A percentile compares a stretch with the other conserved stretches of the same genome.
Conservation (phyloP, 257 asterid genomes). For the Ligustrum vulgare region DNA sequence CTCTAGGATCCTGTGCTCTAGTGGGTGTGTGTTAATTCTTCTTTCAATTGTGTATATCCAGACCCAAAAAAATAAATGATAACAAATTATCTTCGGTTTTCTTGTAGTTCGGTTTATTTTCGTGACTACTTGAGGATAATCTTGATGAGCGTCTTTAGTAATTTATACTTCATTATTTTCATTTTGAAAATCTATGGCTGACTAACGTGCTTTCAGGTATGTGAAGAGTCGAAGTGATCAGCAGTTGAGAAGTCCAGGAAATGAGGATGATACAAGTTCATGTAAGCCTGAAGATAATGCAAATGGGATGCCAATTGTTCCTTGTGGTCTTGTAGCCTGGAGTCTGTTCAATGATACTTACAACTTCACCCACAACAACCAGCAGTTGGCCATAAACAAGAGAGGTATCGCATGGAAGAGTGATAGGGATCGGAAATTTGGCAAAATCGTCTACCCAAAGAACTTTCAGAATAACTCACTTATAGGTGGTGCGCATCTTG, state of each 20-base stretch:
- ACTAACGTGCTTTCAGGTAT: conserved; percentile 43
- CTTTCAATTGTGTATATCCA: neutral
- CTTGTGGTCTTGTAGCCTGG: conserved; percentile 99
- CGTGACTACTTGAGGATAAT: neutral
- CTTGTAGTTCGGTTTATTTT: neutral
- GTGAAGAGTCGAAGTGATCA: conserved; percentile 97
- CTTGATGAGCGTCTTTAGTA: neutral
- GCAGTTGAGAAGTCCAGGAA: conserved; percentile 57
- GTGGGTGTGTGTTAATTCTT: neutral
- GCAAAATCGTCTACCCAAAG: conserved; percentile 65
- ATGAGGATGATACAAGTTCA: conserved; percentile 35
- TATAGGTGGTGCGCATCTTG: conserved; percentile 65
- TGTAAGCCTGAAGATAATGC: conserved; percentile 77
- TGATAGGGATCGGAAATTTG: conserved; percentile 90
- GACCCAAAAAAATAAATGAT: neutral
- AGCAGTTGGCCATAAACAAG: conserved; percentile 57
- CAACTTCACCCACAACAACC: conserved; percentile 46
- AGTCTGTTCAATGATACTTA: conserved; percentile 92
- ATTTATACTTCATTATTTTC: neutral
- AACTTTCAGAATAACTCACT: conserved; percentile 74
- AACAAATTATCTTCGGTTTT: neutral
- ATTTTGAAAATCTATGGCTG: neutral
- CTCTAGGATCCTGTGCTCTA: neutral
- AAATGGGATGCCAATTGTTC: conserved; percentile 61
- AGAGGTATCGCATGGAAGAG: conserved; percentile 89